These are phyloP conservation scores for Neoascochyta sp. DNA, from an alignment of 2,329 filamentous ascomycete species.

Conservation along the genomic window DNA sequence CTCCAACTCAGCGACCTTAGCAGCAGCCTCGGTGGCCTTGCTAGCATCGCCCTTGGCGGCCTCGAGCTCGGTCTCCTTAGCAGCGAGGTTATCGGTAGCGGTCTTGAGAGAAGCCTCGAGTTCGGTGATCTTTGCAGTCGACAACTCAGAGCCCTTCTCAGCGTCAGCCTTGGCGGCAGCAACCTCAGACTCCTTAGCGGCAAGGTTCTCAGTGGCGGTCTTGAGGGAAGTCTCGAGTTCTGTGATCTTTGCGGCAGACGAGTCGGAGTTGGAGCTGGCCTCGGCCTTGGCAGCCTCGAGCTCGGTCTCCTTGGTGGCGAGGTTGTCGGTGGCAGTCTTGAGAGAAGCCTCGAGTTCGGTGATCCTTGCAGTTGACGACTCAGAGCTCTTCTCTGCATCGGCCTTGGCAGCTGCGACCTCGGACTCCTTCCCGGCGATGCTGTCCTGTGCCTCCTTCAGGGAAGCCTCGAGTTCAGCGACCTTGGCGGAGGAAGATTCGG, in stretches of 20 bases:
- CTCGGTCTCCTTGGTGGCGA: slow-evolving; percentile 22
- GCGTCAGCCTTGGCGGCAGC: slow-evolving; percentile 16
- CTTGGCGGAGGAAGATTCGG: slow-evolving; percentile 12
- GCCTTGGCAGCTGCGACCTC: slow-evolving; percentile 16
- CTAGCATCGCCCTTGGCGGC: slow-evolving; percentile 17
- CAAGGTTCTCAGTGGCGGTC: slow-evolving; percentile 19
- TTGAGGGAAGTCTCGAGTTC: slow-evolving; percentile 21
- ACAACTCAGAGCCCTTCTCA: slow-evolving; percentile 11
- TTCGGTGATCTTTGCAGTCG: slow-evolving; percentile 10
- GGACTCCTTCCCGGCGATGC: slow-evolving; percentile 18
- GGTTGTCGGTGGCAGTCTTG: slow-evolving; percentile 14
- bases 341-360: slow-evolving; percentile 22
- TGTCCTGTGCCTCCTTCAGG: slow-evolving; percentile 20
- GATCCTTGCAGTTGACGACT: slow-evolving; percentile 19
- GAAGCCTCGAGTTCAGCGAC: slow-evolving; percentile 25
- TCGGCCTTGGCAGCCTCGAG: slow-evolving; percentile 18
- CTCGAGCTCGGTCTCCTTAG: slow-evolving; percentile 7
- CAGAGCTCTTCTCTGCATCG: slow-evolving; percentile 16
- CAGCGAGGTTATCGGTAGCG: slow-evolving; percentile 5
- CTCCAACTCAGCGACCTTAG: slow-evolving; percentile 23
- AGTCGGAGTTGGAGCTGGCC: slow-evolving; percentile 16
- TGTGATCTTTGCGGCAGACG: slow-evolving; percentile 16
- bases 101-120: slow-evolving; percentile 9
- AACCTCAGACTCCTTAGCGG: slow-evolving; percentile 22
- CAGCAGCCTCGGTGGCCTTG: slow-evolving; percentile 13